Base-by-base conservation (phyloP, 495 filamentous ascomycete species). In the Aspergillus incahuasiensis region DNA sequence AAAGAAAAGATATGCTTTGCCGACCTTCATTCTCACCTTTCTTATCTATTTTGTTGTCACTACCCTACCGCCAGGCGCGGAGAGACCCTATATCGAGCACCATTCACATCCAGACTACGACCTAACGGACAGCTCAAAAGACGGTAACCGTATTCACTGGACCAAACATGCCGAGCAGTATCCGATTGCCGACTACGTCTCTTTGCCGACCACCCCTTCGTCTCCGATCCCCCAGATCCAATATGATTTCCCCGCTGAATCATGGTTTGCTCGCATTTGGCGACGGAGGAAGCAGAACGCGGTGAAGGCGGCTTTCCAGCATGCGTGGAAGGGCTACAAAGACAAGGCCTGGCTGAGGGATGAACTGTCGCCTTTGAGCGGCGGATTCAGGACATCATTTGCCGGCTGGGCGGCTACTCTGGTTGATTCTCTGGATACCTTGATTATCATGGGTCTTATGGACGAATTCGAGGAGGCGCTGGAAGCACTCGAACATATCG, bases 321-420 rank as follows among this genome's bases (percentile, higher is more conserved):
- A 85, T 58, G 79, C 84, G 11, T 96, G 91, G 90, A 76, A 79
- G 7, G 84, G 83, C 43, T 96, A 96, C 60, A 86, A 81, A 60
- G 66, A 80, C 13, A 73, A 87, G 69, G 91, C 91, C 0, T 95
- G 90, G 89, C 65, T 82, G 54, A 79, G 84, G 47, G 91, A 96
- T 62, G 91, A 95, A 54, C 70, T 95, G 12, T 76, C 74, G 24
- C 91, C 91, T 0, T 60, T 89, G 1, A 80, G 78, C 6, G 84
- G 80, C 6, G 67, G 68, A 11, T 80, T 67, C 38, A 59, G 68
- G 21, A 71, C 80, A 56, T 71, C 74, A 5, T 86, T 86, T 70
- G 82, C 78, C 45, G 85, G 84, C 7, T 88, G 81, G 82, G 80
- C 75, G 25, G 83, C 79, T 7, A 82, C 76, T 1, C 67, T 82